Conservation (phyloP, 2,329 filamentous ascomycete species). For the Colletotrichum neosansevieriae region DNA sequence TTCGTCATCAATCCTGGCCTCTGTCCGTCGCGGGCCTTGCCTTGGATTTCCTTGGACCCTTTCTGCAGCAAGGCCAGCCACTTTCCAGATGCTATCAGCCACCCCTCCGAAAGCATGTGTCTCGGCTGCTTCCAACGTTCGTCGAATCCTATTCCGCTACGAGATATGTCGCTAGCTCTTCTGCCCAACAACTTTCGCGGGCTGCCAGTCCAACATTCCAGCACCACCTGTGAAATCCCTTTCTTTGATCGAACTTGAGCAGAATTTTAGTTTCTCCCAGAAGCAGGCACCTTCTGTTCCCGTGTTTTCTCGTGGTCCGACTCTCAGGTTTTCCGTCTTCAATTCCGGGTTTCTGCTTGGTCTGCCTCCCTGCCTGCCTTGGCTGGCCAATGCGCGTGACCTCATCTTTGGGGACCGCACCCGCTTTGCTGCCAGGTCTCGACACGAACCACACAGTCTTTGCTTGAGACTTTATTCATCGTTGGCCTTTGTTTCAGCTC, state of each 20-base stretch:
- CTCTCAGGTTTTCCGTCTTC: neutral
- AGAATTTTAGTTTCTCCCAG: neutral
- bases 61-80: slow-evolving; percentile 31
- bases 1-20: slow-evolving; percentile 19
- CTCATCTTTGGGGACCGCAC: neutral
- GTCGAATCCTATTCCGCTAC: slow-evolving; percentile 7
- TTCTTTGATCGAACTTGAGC: neutral
- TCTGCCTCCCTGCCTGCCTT: slow-evolving; percentile 15
- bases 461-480: neutral
- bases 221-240: neutral
- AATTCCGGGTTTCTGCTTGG: neutral
- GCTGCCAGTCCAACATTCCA: neutral
- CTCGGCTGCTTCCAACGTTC: neutral
- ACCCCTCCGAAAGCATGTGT: slow-evolving; percentile 7
- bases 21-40: neutral
- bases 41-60: slow-evolving; percentile 12
- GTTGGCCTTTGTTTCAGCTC: slow-evolving; percentile 8
- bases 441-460: neutral
- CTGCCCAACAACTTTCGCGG: neutral
- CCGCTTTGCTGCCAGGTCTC: neutral
- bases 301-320: neutral
- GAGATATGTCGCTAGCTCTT: neutral
- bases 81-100: slow-evolving; percentile 13
- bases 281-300: neutral
- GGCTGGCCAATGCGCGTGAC: slow-evolving; percentile 8